Evolutionary conservation across 2,329 filamentous ascomycete species (phyloP).

Genomic region (Penicillium sp.): DNA sequence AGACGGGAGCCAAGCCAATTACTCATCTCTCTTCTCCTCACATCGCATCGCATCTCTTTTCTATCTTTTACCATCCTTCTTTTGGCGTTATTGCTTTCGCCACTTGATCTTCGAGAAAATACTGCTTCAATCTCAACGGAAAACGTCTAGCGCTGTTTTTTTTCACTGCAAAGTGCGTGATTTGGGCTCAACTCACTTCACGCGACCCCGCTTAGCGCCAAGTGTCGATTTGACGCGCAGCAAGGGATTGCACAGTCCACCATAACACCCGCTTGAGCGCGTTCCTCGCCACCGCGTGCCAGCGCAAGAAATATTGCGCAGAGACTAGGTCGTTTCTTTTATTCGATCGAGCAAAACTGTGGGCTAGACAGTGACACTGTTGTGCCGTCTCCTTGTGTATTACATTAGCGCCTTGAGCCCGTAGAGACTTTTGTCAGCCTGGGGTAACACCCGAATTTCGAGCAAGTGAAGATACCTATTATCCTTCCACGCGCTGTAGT

Average conservation of each 20-base stretch:
- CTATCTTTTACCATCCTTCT: neutral
- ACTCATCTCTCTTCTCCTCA: slow-evolving; percentile 1
- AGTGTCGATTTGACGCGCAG: slow-evolving; percentile 28
- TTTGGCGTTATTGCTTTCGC: neutral
- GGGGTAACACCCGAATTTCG: slow-evolving; percentile 25
- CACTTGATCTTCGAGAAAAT: neutral
- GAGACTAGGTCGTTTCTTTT: slow-evolving; percentile 23
- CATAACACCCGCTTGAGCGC: slow-evolving; percentile 17
- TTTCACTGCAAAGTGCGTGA: neutral
- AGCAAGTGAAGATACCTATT: slow-evolving; percentile 19
- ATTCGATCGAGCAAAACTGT: slow-evolving; percentile 35
- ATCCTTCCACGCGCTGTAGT: slow-evolving; percentile 37
- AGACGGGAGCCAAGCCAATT: slow-evolving; percentile 3
- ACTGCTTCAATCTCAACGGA: neutral
- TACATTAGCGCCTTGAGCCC: slow-evolving; percentile 40
- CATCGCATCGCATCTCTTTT: neutral
- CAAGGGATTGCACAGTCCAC: slow-evolving; percentile 23
- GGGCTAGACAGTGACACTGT: slow-evolving; percentile 30
- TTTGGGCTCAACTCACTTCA: slow-evolving; percentile 12
- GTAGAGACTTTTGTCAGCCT: slow-evolving; percentile 38
- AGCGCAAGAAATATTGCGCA: slow-evolving; percentile 16
- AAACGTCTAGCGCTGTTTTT: neutral
- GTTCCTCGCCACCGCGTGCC: slow-evolving; percentile 16
- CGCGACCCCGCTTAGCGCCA: slow-evolving; percentile 32
- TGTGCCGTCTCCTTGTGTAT: slow-evolving; percentile 40